Evolutionary conservation across 352 stramenopile genomes (phyloP), one percentile per base, ranked within the genome.

Genomic region (Globisporangium echinulatum): DNA sequence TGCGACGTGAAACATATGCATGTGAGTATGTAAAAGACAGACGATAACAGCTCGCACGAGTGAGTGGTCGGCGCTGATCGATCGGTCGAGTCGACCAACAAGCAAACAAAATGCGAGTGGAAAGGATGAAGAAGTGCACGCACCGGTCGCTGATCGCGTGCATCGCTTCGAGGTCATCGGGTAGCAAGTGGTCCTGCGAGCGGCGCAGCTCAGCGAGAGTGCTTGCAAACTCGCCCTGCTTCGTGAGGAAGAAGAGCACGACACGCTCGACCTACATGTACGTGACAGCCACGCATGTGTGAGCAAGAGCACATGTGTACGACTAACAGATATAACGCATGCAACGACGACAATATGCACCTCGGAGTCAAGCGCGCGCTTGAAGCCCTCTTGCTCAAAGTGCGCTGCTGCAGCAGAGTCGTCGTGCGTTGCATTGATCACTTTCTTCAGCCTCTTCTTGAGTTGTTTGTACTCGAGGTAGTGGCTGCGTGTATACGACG

Each of bases 381-480:
- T 72, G 64, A 93, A 90, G 14, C 65, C 70, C 37, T 88, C 74
- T 58, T 91, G 80, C 51, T 89, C 69, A 39, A 67, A 44, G 53
- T 67, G 66, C 40, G 61, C 67, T 59, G 55, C 44, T 37, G 47
- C 44, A 13, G 37, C 15, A 8, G 64, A 65, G 38, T 85, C 69
- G 5, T 80, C 70, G 10, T 60, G 71, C 17, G 72, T 65, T 15
- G 80, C 79, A n/a, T 68, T 65, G 48, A 77, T 67, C 59, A 92
- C 75, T 37, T 82, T 76, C 52, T 92, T 90, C 48, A 96, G 72
- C 49, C 82, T 78, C 71, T 92, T 94, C 78, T 96, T 96, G 14
- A 96, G 74, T 55, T 94, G 81, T 64, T 94, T 94, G 82, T 96
- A 96, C 74, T 96, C 82, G 43, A 96, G 69, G 67, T 96, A 96